Conservation (phyloP, 192 early-diverging fungal genomes). For the Irineochytrium annulatum region DNA sequence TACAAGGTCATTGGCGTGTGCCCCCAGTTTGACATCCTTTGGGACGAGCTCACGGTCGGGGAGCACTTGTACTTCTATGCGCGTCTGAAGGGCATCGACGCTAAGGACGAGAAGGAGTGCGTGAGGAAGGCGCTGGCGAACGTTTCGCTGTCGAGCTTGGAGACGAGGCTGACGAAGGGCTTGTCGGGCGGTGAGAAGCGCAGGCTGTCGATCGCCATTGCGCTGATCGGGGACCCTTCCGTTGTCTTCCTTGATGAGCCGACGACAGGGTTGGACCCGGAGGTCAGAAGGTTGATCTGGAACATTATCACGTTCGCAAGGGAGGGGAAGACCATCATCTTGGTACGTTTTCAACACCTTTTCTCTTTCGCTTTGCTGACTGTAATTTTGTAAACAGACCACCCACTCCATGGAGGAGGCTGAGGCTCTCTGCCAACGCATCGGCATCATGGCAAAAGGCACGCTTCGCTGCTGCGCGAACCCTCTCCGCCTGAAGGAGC, state of each 20-base stretch:
- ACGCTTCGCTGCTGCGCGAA: constrained; percentile 62
- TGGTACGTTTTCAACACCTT: constrained; percentile 59
- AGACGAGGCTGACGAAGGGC: constrained; percentile 51
- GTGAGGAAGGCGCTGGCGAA: constrained; percentile 42
- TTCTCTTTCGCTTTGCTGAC: not conserved
- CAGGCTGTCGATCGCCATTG: constrained; percentile 47
- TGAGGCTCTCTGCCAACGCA: constrained; percentile 68
- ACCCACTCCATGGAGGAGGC: constrained; percentile 82
- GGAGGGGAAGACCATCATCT: constrained; percentile 57
- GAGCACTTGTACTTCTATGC: constrained; percentile 76
- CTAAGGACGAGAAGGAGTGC: constrained; percentile 43
- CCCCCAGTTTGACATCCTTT: constrained; percentile 72
- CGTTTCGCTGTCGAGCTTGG: constrained; percentile 56
- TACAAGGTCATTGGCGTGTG: constrained; percentile 69
- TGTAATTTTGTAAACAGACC: constrained; percentile 31
- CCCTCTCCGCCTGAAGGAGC: constrained; percentile 61
- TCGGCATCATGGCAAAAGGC: constrained; percentile 78
- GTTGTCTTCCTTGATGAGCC: constrained; percentile 82
- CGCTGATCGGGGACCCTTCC: constrained; percentile 47
- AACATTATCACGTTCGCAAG: constrained; percentile 61
- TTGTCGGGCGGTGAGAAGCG: constrained; percentile 75
- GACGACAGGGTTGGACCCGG: constrained; percentile 71
- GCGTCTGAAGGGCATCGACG: constrained; percentile 63
- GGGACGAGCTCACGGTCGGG: constrained; percentile 66
- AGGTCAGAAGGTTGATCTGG: constrained; percentile 74